Base-by-base conservation (phyloP, 192 early-diverging fungal genomes). In the Obelidium mucronatum region DNA sequence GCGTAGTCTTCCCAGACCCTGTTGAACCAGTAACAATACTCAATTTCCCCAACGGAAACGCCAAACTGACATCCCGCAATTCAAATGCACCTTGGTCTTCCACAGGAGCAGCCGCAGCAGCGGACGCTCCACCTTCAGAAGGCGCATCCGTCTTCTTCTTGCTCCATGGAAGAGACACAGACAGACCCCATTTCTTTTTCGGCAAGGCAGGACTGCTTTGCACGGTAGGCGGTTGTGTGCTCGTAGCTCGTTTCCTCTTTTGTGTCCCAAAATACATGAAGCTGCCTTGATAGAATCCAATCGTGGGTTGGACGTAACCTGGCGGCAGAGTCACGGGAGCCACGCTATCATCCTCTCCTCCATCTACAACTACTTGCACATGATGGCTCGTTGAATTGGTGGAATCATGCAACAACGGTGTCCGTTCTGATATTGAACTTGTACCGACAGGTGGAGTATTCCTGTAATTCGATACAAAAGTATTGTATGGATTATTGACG, bases 1-100 rank as follows among this genome's bases (percentile, higher is more conserved):
- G 56, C 63, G 61, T 70, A 37, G 82, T 54, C 37, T 84, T 84
- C 5, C 82, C 82, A 36, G 62, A 63, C 4, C 82, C 82, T 67
- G 82, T 84, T 4, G 82, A 71, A 2, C 82, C 82, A 15, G 56
- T 35, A 0, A 84, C 63, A 22, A 79, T 54, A 30, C 65, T 83
- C 26, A 84, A 34, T 42, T 76, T 40, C 11, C 63, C 61, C 40
- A 58, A 3, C 6, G 81, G 80, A 51, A 82, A 83, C 6, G 58
- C 42, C 13, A 84, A 22, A 26, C 58, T 80, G 17, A 81, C 36
- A 65, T 81, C 67, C 8, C 74, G 55, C 26, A 81, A 40, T 34
- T 67, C 65, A 30, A 78, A 79, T 6, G 36, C 48, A 22, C 79
- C 58, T 73, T 68, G 56, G 24, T 56, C 70, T 28, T 40, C 55